phyloP scores from a whole-genome alignment of 2,329 filamentous ascomycete species.

The Periconia sp. region DNA sequence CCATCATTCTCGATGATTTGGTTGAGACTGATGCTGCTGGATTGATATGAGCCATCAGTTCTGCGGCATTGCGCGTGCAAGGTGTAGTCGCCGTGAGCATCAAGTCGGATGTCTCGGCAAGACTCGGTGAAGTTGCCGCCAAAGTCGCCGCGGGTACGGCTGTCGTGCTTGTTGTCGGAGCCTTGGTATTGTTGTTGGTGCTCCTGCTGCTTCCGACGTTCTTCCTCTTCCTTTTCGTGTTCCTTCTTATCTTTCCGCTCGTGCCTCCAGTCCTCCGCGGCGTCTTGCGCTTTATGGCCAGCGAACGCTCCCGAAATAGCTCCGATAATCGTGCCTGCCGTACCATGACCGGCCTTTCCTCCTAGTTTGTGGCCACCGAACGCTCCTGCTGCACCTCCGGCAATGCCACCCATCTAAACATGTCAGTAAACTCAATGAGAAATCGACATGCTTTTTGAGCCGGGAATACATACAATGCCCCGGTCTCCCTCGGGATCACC shows the following conservation, averaged over 20 bases:
- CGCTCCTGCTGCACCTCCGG: slow-evolving; percentile 29
- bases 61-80: slow-evolving; percentile 29
- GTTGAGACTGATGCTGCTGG: slow-evolving; percentile 25
- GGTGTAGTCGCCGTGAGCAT: slow-evolving; percentile 27
- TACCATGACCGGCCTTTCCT: slow-evolving; percentile 26
- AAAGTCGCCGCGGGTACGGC: slow-evolving; percentile 19
- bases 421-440: not conserved
- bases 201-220: slow-evolving; percentile 18
- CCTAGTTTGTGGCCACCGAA: slow-evolving; percentile 29
- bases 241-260: slow-evolving; percentile 32
- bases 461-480: slow-evolving; percentile 11
- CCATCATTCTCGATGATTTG: slow-evolving; percentile 23
- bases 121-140: slow-evolving; percentile 28
- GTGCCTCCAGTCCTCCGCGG: slow-evolving; percentile 24
- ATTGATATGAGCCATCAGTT: slow-evolving; percentile 24
- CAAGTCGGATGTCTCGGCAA: slow-evolving; percentile 26
- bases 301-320: slow-evolving; percentile 27
- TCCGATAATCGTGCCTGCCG: slow-evolving; percentile 23
- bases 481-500: slow-evolving; percentile 27
- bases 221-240: slow-evolving; percentile 19
- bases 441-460: not conserved
- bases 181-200: slow-evolving; percentile 7
- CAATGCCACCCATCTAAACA: slow-evolving; percentile 21
- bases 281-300: slow-evolving; percentile 26
- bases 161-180: slow-evolving; percentile 5